Conservation (phyloP, 108 stramenopile species). For the Fragilariopsis cylindrus region DNA sequence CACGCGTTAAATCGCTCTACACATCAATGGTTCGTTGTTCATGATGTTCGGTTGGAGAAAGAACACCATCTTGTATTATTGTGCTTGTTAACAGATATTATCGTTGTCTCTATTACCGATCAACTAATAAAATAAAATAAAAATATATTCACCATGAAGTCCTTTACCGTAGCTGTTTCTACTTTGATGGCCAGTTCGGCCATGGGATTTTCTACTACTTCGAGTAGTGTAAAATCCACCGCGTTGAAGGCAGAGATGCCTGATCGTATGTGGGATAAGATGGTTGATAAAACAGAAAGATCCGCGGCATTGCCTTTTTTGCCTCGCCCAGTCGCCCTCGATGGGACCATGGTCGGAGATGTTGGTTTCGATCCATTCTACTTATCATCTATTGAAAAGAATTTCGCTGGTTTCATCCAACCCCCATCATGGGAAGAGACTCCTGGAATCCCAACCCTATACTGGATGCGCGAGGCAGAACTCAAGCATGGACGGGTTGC, state of each 20-base stretch:
- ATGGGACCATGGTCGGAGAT: conserved; percentile 88
- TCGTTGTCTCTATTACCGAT: neutral
- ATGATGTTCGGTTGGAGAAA: too few species aligned
- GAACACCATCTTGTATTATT: too few species aligned
- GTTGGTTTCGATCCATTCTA: conserved; percentile 95
- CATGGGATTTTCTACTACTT: conserved; percentile 77
- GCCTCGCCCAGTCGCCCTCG: conserved; percentile 85
- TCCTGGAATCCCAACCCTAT: conserved; percentile 74
- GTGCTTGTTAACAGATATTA: too few species aligned
- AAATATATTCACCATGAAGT: conserved; percentile 66
- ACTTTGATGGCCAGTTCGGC: conserved; percentile 76
- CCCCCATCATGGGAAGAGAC: conserved; percentile 88
- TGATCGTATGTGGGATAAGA: conserved; percentile 85
- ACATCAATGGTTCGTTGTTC: too few species aligned
- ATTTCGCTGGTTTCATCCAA: conserved; percentile 91
- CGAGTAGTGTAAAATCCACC: conserved; percentile 34
- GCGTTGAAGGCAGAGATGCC: conserved; percentile 71
- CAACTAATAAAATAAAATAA: neutral
- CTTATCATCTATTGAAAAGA: conserved; percentile 87
- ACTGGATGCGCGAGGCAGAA: conserved; percentile 93
- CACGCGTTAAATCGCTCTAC: too few species aligned
- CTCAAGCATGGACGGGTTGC: conserved; percentile 88
- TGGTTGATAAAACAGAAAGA: conserved; percentile 86
- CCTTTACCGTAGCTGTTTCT: conserved; percentile 52
- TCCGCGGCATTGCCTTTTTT: conserved; percentile 78